Percentiles rank a stretch among this genome's conserved stretches.
phyloP scores from a whole-genome alignment of 2,329 filamentous ascomycete species.

The Aureobasidium sp. region DNA sequence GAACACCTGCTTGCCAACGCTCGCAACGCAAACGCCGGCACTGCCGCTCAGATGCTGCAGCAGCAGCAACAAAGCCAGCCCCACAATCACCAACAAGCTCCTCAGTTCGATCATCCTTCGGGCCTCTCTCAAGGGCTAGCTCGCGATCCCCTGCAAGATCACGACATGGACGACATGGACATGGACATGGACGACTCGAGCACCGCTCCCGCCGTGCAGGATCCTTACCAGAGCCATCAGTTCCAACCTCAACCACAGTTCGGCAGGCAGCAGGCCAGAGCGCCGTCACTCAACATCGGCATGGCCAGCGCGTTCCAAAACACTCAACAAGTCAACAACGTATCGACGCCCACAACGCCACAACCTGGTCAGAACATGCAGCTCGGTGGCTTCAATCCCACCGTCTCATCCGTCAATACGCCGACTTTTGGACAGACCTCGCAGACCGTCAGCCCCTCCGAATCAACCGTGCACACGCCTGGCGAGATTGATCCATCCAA shows the following conservation, averaged over 20 bases:
- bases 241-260: slow-evolving; percentile 45
- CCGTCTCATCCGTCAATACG: slow-evolving; percentile 94
- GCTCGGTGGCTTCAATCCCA: slow-evolving; percentile 78
- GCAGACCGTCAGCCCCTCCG: slow-evolving; percentile 53
- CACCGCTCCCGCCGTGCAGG: slow-evolving; percentile 44
- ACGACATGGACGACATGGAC: slow-evolving; percentile 54
- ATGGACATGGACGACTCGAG: slow-evolving; percentile 94
- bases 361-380: slow-evolving; percentile 60
- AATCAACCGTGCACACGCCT: slow-evolving; percentile 63
- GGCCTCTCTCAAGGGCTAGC: slow-evolving; percentile 16
- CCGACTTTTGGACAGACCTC: slow-evolving; percentile 73
- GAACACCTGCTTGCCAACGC: slow-evolving; percentile 24
- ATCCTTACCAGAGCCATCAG: slow-evolving; percentile 31
- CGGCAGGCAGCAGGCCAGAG: slow-evolving; percentile 47
- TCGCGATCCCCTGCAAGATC: slow-evolving; percentile 16
- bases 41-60: slow-evolving; percentile 18
- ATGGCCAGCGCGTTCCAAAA: slow-evolving; percentile 61
- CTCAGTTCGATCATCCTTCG: slow-evolving; percentile 15
- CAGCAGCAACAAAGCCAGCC: slow-evolving; percentile 15
- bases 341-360: slow-evolving; percentile 80
- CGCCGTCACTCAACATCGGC: slow-evolving; percentile 72
- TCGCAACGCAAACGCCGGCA: slow-evolving; percentile 16
- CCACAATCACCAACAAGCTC: slow-evolving; percentile 10
- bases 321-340: slow-evolving; percentile 67
- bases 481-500: slow-evolving; percentile 58